Base-by-base conservation (phyloP, 2,329 filamentous ascomycete species). In the Tolypocladium amazonense region DNA sequence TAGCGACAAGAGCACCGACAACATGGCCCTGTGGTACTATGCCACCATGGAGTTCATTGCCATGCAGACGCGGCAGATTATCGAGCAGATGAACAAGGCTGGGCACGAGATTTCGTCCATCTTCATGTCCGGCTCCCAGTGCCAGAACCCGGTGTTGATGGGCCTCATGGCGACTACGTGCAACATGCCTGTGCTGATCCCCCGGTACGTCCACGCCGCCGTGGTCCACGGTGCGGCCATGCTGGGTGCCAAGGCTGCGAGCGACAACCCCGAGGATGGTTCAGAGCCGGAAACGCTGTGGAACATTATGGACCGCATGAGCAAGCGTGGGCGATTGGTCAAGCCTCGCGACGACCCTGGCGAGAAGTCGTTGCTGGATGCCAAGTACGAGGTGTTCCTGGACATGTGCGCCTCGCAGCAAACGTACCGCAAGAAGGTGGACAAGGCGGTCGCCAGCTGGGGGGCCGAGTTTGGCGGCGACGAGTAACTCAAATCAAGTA, bases 91-190 rank as follows among this genome's bases (percentile, higher is more conserved):
- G 92, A 99, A 97, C 79, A 79, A 83, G 55, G 81, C 91, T 1
- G 94, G 94, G 12, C 94, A 99, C 76, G 79, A 83, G 66, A 92
- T 99, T 73, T 86, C 82, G 56, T 93, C 88, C 64, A 96, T 99
- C 75, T 99, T 97, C 84, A 97, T 99, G 94, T 96, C 91, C 5
- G 94, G 94, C 62, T 95, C 90, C 14, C 94, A 97, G 74, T 99
- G 94, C 79, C 92, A 97, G 76, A 99, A 99, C 74, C 85, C 88
- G 39, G 85, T 97, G 62, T 81, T 99, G 59, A 96, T 99, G 88
- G 83, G 86, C 60, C 84, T 99, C 20, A 88, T 99, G 67, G 92
- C 94, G 18, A 94, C 92, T 0, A 89, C 88, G 0, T 97, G 93
- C 75, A 81, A 86, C 66, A 92, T 96, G 87, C 93, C 93, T 1